Evolutionary conservation across 163 green algal species (phyloP).

Genomic region (Chlorella variabilis): DNA sequence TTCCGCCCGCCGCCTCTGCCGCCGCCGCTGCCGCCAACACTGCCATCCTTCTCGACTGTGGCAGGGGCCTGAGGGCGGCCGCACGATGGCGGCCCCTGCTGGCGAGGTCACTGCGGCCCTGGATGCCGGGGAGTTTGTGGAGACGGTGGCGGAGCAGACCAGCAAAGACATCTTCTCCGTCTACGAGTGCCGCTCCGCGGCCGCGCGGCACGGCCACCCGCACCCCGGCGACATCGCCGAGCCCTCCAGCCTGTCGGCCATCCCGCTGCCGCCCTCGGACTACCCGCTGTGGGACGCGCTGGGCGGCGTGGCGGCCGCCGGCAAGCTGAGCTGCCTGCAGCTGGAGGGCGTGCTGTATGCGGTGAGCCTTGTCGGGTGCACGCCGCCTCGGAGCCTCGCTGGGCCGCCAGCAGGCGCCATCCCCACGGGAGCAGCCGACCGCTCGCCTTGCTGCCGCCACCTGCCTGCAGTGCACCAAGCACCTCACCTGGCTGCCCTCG

Average conservation of each 20-base stretch:
- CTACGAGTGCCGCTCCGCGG: slow-evolving; percentile 57
- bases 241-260: slow-evolving; percentile 76
- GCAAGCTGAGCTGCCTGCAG: slow-evolving; percentile 83
- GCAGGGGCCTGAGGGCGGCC: no score
- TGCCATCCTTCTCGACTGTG: no score
- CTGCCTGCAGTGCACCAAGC: slow-evolving; percentile 79
- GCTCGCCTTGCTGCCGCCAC: no score
- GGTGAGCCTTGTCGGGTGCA: no score
- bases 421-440: no score
- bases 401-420: no score
- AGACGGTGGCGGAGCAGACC: slow-evolving; percentile 52
- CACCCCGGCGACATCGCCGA: slow-evolving; percentile 76
- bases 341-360: slow-evolving; percentile 83
- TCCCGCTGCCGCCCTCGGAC: slow-evolving; percentile 68
- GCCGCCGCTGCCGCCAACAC: not conserved
- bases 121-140: slow-evolving; percentile 29
- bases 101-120: not conserved
- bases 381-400: no score
- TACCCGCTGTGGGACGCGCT: slow-evolving; percentile 80
- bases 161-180: slow-evolving; percentile 61
- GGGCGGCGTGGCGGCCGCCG: not conserved
- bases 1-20: not conserved
- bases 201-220: slow-evolving; percentile 1
- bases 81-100: not conserved
- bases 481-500: slow-evolving; percentile 77